Base-by-base conservation (phyloP, 257 asterid genomes). In the Nemophila menziesii region DNA sequence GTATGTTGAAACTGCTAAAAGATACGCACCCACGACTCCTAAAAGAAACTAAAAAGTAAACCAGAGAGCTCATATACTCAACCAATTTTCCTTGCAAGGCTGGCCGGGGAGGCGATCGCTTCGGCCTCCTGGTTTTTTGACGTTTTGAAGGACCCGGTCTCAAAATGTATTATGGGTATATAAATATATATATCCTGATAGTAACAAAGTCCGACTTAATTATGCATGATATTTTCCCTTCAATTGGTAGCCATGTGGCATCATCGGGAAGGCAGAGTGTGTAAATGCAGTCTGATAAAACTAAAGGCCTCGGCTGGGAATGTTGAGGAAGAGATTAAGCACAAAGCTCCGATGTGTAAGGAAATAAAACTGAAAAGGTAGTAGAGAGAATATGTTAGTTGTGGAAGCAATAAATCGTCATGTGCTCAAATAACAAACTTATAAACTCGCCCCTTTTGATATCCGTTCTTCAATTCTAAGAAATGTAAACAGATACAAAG, bases 221-320 rank as follows among this genome's bases (percentile, higher is more conserved):
- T 68, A 43, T 96, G 82, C 0, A 51, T 7, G 26, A 90, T 48
- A 22, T 63, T 71, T 65, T 51, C 39, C 82, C 24, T 70, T 66
- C 43, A 74, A 93, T 52, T 5, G 34, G 49, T 96, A 90, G 7
- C 93, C 94, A 0, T 73, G 64, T 1, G 96, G 99, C 92, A 82
- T 81, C 99, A 90, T 90, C 0, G 94, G 66, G 14, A n/a, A n/a
- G n/a, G 96, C 94, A 8, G 85, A 90, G 17, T 85, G 92, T 48
- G 92, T 71, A 75, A 90, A 90, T 8, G 96, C 96, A 0, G 96
- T 90, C 45, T 90, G 99, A 33, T 86, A 90, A 81, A 85, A 90
- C 96, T 96, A 85, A 27, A 90, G 94, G 57, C 99, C 99, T 64
- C 99, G 11, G 93, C 85, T 7, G 78, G 60, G 73, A 90, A 90